These are phyloP conservation scores for Penicillium olsonii DNA, from an alignment of 2,329 filamentous ascomycete species.

Conservation along the genomic window DNA sequence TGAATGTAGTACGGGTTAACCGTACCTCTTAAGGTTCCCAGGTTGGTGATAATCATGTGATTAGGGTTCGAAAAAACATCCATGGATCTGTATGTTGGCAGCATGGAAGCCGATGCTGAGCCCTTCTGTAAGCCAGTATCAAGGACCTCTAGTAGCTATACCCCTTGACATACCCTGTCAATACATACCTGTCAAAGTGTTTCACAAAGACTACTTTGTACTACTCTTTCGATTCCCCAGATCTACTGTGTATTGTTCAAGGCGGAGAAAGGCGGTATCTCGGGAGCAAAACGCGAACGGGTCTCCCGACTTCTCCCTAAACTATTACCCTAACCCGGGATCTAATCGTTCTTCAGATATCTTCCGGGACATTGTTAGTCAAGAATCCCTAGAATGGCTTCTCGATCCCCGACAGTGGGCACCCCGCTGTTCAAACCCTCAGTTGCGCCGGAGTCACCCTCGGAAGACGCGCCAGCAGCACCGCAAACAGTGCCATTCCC, in stretches of 20 bases:
- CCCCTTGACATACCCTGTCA: too few relatives aligned
- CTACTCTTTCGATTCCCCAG: too few relatives aligned
- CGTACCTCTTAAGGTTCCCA: too few relatives aligned
- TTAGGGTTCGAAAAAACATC: too few relatives aligned
- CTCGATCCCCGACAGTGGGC: slow-evolving; percentile 33
- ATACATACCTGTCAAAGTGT: too few relatives aligned
- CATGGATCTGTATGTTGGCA: too few relatives aligned
- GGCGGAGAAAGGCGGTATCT: not conserved
- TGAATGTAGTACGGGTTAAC: too few relatives aligned
- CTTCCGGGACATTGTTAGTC: slow-evolving; percentile 13
- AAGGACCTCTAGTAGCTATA: too few relatives aligned
- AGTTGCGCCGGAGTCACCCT: slow-evolving; percentile 36
- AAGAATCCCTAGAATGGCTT: slow-evolving; percentile 34
- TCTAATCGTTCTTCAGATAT: slow-evolving; percentile 21
- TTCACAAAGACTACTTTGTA: too few relatives aligned
- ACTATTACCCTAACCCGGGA: slow-evolving; percentile 26
- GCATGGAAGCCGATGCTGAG: too few relatives aligned
- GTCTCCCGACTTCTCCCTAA: slow-evolving; percentile 41
- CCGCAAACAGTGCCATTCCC: slow-evolving; percentile 61
- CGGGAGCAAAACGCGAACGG: not conserved
- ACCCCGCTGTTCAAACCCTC: slow-evolving; percentile 47
- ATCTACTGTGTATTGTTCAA: not conserved
- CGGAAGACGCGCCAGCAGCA: slow-evolving; percentile 39
- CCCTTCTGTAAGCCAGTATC: too few relatives aligned
- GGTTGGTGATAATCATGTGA: too few relatives aligned